Conservation (phyloP, 2,329 filamentous ascomycete genomes). For the Trichoderma atrobrunneum region DNA sequence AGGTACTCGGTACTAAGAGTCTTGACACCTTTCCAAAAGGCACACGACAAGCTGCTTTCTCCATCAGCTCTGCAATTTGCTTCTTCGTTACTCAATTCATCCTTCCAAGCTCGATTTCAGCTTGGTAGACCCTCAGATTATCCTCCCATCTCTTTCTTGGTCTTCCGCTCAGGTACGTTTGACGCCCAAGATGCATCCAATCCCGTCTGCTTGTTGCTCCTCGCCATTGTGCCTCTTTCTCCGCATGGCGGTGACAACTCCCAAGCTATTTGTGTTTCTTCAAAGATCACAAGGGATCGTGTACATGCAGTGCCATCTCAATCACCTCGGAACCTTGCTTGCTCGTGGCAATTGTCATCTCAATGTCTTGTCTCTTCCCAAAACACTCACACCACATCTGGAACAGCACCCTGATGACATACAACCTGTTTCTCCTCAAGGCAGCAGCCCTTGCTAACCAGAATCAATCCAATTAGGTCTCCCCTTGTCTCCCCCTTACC, state of each 20-base stretch:
- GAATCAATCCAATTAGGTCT: conserved; percentile 2
- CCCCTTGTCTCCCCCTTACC: conserved; percentile 5
- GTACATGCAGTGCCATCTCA: background rate
- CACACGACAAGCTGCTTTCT: conserved; percentile 26
- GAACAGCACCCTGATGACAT: background rate
- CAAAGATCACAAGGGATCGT: background rate
- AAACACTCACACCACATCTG: background rate
- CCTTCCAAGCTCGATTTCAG: background rate
- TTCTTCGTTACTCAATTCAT: conserved; percentile 8
- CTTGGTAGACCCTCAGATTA: conserved; percentile 6
- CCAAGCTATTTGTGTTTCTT: background rate
- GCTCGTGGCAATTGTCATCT: background rate
- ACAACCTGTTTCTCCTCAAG: background rate
- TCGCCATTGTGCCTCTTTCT: background rate
- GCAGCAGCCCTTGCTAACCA: background rate
- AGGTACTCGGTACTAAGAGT: conserved; percentile 11
- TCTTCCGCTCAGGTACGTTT: conserved; percentile 26
- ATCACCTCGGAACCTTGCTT: background rate
- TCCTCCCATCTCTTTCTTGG: background rate
- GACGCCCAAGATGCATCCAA: background rate
- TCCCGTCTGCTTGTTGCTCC: background rate
- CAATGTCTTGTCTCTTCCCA: background rate
- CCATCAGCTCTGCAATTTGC: conserved; percentile 9
- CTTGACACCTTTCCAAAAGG: conserved; percentile 36
- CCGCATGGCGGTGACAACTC: conserved; percentile 24